phyloP scores from a whole-genome alignment of 139 green algal genomes.

The Zygnema cylindricum region DNA sequence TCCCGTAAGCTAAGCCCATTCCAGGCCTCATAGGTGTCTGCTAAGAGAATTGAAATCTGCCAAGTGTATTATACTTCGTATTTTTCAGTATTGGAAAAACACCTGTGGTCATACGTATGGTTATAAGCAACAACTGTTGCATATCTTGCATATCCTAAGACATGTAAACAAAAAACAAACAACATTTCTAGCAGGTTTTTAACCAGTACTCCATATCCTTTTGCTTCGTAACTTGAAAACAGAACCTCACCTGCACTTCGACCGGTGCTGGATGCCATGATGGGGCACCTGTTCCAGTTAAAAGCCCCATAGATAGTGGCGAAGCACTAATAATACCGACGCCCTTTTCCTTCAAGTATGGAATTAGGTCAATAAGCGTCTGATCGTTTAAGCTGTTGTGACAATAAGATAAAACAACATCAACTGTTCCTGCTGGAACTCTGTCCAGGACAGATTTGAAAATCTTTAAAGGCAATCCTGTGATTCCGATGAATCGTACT shows the following conservation, averaged over 20 bases:
- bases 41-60: too few species aligned
- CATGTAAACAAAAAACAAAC: too few species aligned
- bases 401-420: conserved; percentile 91
- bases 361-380: conserved; percentile 55
- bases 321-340: conserved; percentile 90
- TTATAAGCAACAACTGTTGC: too few species aligned
- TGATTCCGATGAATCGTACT: conserved; percentile 88
- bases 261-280: conserved; percentile 89
- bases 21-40: too few species aligned
- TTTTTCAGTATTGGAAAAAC: too few species aligned
- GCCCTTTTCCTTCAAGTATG: conserved; percentile 72
- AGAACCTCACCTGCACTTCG: conserved; percentile 65
- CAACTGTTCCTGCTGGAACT: conserved; percentile 73
- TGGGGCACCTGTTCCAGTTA: conserved; percentile 83
- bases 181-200: too few species aligned
- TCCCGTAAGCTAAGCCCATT: too few species aligned
- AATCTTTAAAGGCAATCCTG: conserved; percentile 83
- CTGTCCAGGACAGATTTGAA: conserved; percentile 82
- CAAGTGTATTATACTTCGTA: too few species aligned
- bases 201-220: too few species aligned
- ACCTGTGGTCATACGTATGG: too few species aligned
- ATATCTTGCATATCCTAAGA: too few species aligned
- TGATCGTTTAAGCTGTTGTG: conserved; percentile 83
- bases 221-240: background rate
- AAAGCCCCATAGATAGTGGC: conserved; percentile 88